A percentile compares a stretch with the other conserved stretches of the same genome.
Evolutionary conservation across 108 stramenopile species (phyloP).

Genomic region (Licmophora abbreviata): DNA sequence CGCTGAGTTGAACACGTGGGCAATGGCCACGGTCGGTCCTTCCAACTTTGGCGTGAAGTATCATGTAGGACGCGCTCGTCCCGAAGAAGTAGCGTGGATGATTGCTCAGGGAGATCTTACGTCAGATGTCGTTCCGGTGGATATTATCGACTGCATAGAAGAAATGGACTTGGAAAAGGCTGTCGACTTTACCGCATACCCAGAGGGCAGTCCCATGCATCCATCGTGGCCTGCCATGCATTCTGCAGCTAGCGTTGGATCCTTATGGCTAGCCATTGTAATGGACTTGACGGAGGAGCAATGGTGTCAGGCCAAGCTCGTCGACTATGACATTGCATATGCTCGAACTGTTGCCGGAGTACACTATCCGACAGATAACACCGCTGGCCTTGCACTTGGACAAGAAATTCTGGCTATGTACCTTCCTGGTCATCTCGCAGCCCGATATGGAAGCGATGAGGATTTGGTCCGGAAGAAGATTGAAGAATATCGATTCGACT

Average conservation of each 20-base stretch:
- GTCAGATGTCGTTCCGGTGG: slow-evolving; percentile 14
- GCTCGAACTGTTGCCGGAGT: slow-evolving; percentile 45
- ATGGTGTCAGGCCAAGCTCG: slow-evolving; percentile 14
- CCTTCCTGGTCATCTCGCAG: slow-evolving; percentile 13
- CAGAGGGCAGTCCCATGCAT: slow-evolving; percentile 23
- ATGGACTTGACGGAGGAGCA: slow-evolving; percentile 23
- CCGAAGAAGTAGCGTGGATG: slow-evolving; percentile 26
- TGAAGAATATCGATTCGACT: slow-evolving; percentile 22
- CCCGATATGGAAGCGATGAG: slow-evolving; percentile 17
- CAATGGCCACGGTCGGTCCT: slow-evolving; percentile 13
- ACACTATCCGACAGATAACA: slow-evolving; percentile 31
- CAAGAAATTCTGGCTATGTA: slow-evolving; percentile 10
- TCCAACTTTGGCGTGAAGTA: slow-evolving; percentile 25
- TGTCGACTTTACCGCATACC: slow-evolving; percentile 28
- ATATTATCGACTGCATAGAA: slow-evolving; percentile 10
- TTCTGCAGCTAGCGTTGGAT: slow-evolving; percentile 20
- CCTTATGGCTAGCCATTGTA: slow-evolving; percentile 28
- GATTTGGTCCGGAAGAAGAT: slow-evolving; percentile 11
- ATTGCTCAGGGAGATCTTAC: slow-evolving; percentile 14
- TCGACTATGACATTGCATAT: slow-evolving; percentile 30
- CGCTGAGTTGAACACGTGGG: slow-evolving; percentile 21
- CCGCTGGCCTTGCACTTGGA: slow-evolving; percentile 29
- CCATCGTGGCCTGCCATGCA: slow-evolving; percentile 42
- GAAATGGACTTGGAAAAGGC: slow-evolving; percentile 6
- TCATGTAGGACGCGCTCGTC: slow-evolving; percentile 21